Evolutionary conservation across 257 asterid species (phyloP), one percentile per base, ranked within the genome.

Genomic region (Verbena officinalis): DNA sequence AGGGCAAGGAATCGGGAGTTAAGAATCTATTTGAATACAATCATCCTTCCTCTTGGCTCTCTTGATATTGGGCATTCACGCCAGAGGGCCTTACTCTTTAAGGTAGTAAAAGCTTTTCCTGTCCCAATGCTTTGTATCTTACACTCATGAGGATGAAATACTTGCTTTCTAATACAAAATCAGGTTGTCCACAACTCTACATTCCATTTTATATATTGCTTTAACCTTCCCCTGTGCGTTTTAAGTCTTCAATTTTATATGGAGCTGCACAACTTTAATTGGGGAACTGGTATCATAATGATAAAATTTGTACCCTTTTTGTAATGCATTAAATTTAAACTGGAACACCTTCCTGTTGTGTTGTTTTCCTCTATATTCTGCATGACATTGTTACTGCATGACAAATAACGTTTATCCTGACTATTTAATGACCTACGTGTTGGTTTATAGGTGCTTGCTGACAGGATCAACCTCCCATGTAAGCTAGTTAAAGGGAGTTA

Each of bases 51-150:
- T 63, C 87, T 94, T 75, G 98, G 96, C 70, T 75, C 84, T 75
- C 95, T 94, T 64, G 96, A 90, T 82, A 76, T 90, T 70, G 99
- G 99, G 59, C 96, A 88, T 77, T 94, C 99, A 1, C 96, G 99
- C 72, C 99, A 94, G 64, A 86, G 96, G 79, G 98, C 99, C 67
- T 81, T 94, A 62, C 96, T 94, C 34, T 94, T 94, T 75, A 94
- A 94, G 99, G 99, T 94, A 67, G 76, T 68, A 62, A 75, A 62
- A 60, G 40, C 55, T 50, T 64, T 56, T 60, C 63, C 63, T 21
- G 59, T 68, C 62, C 17, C 49, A 36, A 13, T 34, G 36, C 60
- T 77, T 27, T 68, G 56, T 51, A 36, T 60, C 44, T 40, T 64
- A 55, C 19, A 50, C 23, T 66, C 65, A 23, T 19, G 45, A 24